Evolutionary conservation across 2,329 filamentous ascomycete species (phyloP), one percentile per base, ranked within the genome.

Genomic region (Sclerotinia spermophila): DNA sequence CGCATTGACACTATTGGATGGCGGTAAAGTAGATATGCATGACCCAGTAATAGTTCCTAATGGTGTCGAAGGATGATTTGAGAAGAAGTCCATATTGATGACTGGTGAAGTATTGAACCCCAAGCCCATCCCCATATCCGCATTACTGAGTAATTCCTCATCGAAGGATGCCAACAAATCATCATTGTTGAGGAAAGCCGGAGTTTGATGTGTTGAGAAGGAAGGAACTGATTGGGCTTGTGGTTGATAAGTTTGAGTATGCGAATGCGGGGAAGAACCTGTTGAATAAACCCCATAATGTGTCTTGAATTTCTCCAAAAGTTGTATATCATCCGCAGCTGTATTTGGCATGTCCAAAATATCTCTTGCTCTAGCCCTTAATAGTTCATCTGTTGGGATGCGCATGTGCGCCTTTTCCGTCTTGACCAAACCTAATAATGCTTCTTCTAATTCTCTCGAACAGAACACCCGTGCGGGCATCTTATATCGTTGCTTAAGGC

Each of bases 381-480:
- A 77, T 35, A 79, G 80, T 4, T 81, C 82, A 74, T 89, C 86
- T 2, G 76, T 77, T 0, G 87, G 87, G 72, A 86, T 82, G 7
- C 74, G 76, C 3, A 82, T 82, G 1, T 77, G 79, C 6, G 76
- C 77, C 8, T 84, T 75, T 72, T 83, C 79, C 2, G 78, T 76
- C 42, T 81, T 79, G 8, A 87, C 85, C 73, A 84, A 87, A 27
- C 82, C 81, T 17, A 81, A 77, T 21, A 90, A 79, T 2, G 84
- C 86, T n/a, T 77, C 80, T 77, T 89, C 87, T 33, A 90, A 81
- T 75, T 89, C 86, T 10, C 85, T 81, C 27, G 85, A 87, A 78
- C 86, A 88, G 77, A 90, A 89, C 0, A 89, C 82, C 13, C 78
- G 78, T 0, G 85, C 84, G 0, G 85, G 85, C 15, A 82, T 82